Base-by-base conservation (phyloP, 75 land plant genomes). In the Sequoiadendron giganteum region DNA sequence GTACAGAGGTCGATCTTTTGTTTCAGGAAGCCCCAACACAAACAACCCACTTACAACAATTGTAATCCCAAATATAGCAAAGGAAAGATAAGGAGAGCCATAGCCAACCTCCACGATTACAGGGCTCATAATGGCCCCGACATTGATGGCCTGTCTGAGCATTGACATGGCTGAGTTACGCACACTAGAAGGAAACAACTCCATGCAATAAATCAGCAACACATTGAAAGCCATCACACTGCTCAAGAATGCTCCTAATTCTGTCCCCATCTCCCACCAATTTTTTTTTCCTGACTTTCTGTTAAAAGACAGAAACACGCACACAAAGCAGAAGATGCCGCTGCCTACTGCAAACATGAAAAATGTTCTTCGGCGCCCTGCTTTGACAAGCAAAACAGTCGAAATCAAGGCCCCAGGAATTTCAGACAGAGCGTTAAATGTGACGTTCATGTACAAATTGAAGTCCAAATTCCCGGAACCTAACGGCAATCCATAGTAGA, bases 151-250 rank as follows among this genome's bases (percentile, higher is more conserved):
- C 90, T 93, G 94, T 86, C 94, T 84, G 85, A 91, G 88, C 93
- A 93, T 90, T 11, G 93, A 55, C 83, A 89, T 14, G 73, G 94
- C 93, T 36, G 93, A 93, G 92, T 93, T 93, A 79, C 94, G 77
- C 82, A 92, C 93, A 38, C 90, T 88, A 32, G 95, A 91, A 28
- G 93, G 95, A 47, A 92, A 94, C 90, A 92, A 85, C 91, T 92
- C 93, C 32, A 89, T 28, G 30, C 85, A 79, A 84, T 91, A 94
- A 7, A 92, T 89, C 43, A 93, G 49, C 52, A 90, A 21, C 10
- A 93, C 61, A 85, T 89, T 86, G 85, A 92, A 89, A 1, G 91
- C 87, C 2, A 90, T 88, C 88, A 91, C 90, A 0, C 90, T 86
- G 78, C 92, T 73, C 86, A 92, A 90, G 86, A 92, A 93, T 1